phyloP scores from a whole-genome alignment of 1,284 basidiomycete genomes.

The Singerocomus rubriflavus region DNA sequence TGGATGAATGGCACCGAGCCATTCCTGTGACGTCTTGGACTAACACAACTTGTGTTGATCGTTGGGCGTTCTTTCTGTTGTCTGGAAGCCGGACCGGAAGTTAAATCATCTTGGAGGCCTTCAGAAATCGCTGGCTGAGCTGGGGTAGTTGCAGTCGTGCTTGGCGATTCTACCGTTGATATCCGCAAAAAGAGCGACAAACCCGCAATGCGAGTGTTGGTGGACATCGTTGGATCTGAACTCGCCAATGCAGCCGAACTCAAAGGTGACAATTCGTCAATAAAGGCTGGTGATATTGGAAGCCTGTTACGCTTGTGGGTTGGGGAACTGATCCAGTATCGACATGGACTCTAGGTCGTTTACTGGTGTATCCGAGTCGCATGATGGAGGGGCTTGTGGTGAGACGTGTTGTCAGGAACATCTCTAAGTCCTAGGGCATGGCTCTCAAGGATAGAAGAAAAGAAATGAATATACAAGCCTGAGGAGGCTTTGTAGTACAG shows the following conservation, averaged over 20 bases:
- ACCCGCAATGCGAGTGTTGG: conserved; percentile 22
- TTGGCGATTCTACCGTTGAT: conserved; percentile 27
- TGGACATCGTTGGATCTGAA: conserved; percentile 25
- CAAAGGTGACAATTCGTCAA: conserved; percentile 25
- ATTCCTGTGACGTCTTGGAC: conserved; percentile 31
- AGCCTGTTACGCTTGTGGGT: conserved; percentile 12
- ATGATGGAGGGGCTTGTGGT: no score
- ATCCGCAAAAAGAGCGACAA: conserved; percentile 29
- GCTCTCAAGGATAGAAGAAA: no score
- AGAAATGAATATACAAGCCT: no score
- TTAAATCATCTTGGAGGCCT: conserved; percentile 8
- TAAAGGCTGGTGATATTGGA: conserved; percentile 15
- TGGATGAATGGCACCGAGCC: conserved; percentile 31
- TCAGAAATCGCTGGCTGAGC: conserved; percentile 27
- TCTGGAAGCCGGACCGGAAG: conserved; percentile 19
- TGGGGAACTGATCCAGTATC: conserved; percentile 29
- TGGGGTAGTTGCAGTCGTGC: conserved; percentile 28
- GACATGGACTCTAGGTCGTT: no score
- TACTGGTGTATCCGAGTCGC: no score
- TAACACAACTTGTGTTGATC: no score
- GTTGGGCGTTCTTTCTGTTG: conserved; percentile 32
- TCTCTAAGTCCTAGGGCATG: no score
- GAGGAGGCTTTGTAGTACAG: no score
- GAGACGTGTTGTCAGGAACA: no score
- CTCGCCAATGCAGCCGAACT: conserved; percentile 22